Conservation (phyloP, 176 grass and related monocot species). For the Saccharum spontaneum region DNA sequence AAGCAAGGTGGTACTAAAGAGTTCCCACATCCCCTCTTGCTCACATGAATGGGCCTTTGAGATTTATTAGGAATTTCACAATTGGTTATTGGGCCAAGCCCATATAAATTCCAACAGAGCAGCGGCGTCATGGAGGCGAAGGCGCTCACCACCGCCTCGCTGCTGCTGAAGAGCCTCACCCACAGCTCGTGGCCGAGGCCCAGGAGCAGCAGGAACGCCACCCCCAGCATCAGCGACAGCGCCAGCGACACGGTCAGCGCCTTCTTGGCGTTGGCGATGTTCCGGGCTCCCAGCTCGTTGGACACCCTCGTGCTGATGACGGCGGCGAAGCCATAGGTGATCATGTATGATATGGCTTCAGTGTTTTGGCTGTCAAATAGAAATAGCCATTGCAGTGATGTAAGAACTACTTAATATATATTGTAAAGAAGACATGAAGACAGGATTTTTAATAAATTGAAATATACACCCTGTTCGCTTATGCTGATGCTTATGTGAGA, state of each 20-base stretch:
- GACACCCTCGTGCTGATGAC: constrained; percentile 68
- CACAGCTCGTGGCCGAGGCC: constrained; percentile 37
- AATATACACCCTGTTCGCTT: background rate
- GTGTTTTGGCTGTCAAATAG: constrained; percentile 46
- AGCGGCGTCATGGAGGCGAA: constrained; percentile 51
- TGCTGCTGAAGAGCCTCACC: constrained; percentile 49
- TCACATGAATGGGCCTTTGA: too few relatives aligned
- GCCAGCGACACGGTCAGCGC: constrained; percentile 35
- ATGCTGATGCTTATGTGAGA: too few relatives aligned
- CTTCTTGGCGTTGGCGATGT: constrained; percentile 36
- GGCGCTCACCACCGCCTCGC: constrained; percentile 32
- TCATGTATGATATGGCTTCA: constrained; percentile 50
- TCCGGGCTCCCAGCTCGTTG: constrained; percentile 66
- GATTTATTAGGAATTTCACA: too few relatives aligned
- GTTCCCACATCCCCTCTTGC: too few relatives aligned
- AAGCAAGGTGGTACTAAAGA: too few relatives aligned
- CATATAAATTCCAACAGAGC: too few relatives aligned
- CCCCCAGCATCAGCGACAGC: constrained; percentile 42
- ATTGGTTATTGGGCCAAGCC: too few relatives aligned
- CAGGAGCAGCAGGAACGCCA: constrained; percentile 40
- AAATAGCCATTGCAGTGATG: background rate
- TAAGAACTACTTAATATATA: constrained; percentile 9
- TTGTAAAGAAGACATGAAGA: background rate
- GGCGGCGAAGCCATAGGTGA: constrained; percentile 56
- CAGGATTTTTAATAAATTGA: background rate